phyloP scores from a whole-genome alignment of 768 basidiomycete species.

The Lyophyllum atratum region DNA sequence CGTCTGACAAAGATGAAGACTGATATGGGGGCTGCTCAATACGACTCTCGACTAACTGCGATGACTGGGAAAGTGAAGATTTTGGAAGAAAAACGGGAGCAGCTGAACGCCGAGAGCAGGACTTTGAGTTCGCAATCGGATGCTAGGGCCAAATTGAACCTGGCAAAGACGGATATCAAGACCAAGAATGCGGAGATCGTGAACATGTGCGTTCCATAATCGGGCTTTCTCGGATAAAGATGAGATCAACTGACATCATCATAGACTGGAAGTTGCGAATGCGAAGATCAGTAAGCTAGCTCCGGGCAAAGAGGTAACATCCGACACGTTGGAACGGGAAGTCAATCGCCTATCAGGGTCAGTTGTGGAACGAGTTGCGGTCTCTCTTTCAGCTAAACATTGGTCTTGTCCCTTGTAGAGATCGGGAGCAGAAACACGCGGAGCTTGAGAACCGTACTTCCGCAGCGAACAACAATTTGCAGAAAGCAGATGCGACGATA shows the following conservation, averaged over 20 bases:
- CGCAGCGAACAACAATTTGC: constrained; percentile 55
- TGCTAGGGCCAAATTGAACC: constrained; percentile 72
- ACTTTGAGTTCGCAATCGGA: constrained; percentile 79
- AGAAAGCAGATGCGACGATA: constrained; percentile 64
- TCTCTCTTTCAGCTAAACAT: background rate
- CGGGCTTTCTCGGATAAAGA: background rate
- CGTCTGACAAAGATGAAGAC: constrained; percentile 60
- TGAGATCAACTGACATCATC: background rate
- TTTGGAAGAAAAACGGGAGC: constrained; percentile 72
- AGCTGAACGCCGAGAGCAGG: constrained; percentile 69
- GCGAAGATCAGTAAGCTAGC: constrained; percentile 62
- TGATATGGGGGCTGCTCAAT: constrained; percentile 61
- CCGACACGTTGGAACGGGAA: constrained; percentile 74
- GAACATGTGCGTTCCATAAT: constrained; percentile 57
- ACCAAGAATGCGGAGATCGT: constrained; percentile 66
- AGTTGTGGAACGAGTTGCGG: constrained; percentile 22
- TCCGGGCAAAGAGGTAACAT: constrained; percentile 56
- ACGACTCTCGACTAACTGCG: constrained; percentile 63
- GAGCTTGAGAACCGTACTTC: constrained; percentile 47
- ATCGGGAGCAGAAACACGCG: constrained; percentile 64
- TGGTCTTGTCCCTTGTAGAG: constrained; percentile 39
- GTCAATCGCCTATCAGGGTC: constrained; percentile 62
- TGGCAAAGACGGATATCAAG: constrained; percentile 71
- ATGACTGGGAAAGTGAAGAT: constrained; percentile 51
- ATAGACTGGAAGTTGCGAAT: constrained; percentile 64